Evolutionary conservation across 441 rosid species (phyloP).

Genomic region (Erodium trifolium): DNA sequence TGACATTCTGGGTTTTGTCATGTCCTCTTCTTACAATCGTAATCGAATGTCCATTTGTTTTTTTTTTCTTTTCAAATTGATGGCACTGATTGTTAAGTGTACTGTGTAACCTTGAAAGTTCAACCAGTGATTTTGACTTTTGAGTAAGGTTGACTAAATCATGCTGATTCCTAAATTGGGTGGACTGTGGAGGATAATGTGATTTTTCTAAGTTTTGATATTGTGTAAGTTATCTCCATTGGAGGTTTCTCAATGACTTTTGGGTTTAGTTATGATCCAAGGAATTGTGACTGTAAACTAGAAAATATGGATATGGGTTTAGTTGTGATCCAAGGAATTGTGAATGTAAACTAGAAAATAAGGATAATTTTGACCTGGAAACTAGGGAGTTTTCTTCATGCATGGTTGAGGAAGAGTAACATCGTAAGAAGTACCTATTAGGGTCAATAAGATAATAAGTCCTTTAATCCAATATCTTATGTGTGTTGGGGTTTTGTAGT

Average conservation of each 20-base stretch:
- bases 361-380: neutral
- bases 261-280: too few relatives aligned
- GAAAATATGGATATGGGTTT: too few relatives aligned
- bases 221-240: neutral
- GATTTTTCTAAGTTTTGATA: neutral
- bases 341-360: too few relatives aligned
- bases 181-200: neutral
- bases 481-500: constrained; percentile 29
- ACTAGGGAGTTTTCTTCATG: neutral
- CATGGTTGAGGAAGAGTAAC: neutral
- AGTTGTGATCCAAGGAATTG: too few relatives aligned
- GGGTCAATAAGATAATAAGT: neutral
- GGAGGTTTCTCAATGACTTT: neutral
- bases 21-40: too few relatives aligned
- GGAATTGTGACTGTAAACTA: too few relatives aligned
- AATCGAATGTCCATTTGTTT: neutral
- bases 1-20: neutral
- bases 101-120: neutral
- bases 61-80: neutral
- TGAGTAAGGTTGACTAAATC: neutral
- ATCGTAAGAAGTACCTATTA: neutral
- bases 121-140: neutral
- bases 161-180: neutral
- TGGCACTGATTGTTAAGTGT: neutral
- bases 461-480: neutral